Conservation (phyloP, 2,329 filamentous ascomycete species). For the Coniochaeta sp. region DNA sequence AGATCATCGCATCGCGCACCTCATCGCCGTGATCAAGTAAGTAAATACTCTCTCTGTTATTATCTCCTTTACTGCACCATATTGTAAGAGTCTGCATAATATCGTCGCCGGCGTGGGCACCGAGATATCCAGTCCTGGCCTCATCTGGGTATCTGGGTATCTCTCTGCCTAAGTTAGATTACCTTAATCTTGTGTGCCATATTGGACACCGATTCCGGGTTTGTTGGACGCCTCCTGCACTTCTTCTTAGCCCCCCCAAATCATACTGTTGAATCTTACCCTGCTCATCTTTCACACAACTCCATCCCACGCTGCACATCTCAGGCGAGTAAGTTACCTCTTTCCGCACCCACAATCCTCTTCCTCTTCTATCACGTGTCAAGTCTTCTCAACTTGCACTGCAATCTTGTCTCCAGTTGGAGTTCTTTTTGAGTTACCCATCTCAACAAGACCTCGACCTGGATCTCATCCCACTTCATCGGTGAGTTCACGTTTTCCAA, state of each 20-base stretch:
- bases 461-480: neutral
- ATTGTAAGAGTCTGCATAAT: neutral
- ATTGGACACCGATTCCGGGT: neutral
- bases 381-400: neutral
- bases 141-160: neutral
- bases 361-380: neutral
- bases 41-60: neutral
- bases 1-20: neutral
- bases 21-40: neutral
- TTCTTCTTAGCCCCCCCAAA: neutral
- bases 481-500: neutral
- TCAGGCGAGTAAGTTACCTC: neutral
- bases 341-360: neutral
- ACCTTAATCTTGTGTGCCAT: neutral
- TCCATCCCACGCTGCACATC: neutral
- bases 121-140: neutral
- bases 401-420: neutral
- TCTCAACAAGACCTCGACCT: neutral
- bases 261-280: neutral
- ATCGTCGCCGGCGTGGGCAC: neutral
- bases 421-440: neutral
- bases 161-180: neutral
- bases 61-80: neutral
- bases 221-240: neutral
- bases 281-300: neutral